These are phyloP conservation scores for Pleurotus ostreatus DNA, from an alignment of 768 basidiomycete genomes.

Conservation along the genomic window DNA sequence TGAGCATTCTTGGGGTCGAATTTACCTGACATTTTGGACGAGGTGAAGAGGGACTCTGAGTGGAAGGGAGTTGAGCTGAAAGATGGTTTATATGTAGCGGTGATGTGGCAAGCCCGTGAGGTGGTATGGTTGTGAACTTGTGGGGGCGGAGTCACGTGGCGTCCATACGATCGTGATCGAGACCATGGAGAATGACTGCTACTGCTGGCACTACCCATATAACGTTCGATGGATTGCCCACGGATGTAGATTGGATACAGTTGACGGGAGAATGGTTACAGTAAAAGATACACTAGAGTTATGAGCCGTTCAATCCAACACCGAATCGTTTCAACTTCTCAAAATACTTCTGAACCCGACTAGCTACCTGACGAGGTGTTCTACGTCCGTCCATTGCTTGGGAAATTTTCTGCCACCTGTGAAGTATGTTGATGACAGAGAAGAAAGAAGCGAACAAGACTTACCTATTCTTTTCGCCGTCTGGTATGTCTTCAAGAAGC, in stretches of 20 bases:
- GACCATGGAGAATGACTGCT: not conserved
- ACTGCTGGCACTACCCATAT: not conserved
- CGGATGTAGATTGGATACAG: not conserved
- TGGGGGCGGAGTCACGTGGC: not conserved
- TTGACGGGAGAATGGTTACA: not conserved
- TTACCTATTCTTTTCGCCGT: conserved; percentile 71
- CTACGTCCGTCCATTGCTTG: conserved; percentile 73
- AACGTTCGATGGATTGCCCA: not conserved
- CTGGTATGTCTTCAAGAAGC: conserved; percentile 71
- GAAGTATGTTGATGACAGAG: not conserved
- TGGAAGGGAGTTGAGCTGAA: conserved; percentile 1
- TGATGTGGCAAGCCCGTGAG: conserved; percentile 14
- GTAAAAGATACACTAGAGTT: not conserved
- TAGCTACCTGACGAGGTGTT: conserved; percentile 83
- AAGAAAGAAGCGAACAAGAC: conserved; percentile 16
- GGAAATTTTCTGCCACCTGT: conserved; percentile 79
- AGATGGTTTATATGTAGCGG: conserved; percentile 4
- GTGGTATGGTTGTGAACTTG: not conserved
- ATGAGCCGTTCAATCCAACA: conserved; percentile 24
- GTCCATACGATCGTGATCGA: not conserved
- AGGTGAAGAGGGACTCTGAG: not conserved
- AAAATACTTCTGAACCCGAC: conserved; percentile 85
- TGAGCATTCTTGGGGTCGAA: conserved; percentile 93
- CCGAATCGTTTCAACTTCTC: conserved; percentile 80
- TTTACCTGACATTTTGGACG: conserved; percentile 37